Conservation (phyloP, 1,139 yeast genomes). For the Cylindricascospora bacillispora region DNA sequence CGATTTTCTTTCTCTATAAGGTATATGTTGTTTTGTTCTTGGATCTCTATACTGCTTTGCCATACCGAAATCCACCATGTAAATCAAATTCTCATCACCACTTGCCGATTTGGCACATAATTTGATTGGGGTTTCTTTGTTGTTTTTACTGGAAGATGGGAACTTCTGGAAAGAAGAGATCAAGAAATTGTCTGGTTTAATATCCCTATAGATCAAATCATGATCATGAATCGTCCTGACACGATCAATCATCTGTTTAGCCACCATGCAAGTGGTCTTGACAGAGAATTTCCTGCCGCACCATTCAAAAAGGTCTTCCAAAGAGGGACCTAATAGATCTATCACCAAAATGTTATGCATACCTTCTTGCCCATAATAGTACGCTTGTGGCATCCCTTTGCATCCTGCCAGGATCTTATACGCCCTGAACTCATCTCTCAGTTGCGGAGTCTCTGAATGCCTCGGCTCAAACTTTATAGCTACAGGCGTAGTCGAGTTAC, state of each 20-base stretch:
- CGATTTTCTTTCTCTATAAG: constrained; percentile 88
- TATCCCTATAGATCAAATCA: constrained; percentile 84
- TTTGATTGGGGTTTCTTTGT: constrained; percentile 7
- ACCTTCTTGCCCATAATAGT: constrained; percentile 96
- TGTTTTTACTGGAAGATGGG: constrained; percentile 7
- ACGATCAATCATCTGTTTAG: constrained; percentile 81
- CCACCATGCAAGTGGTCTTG: constrained; percentile 82
- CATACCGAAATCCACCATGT: constrained; percentile 87
- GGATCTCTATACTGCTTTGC: constrained; percentile 96
- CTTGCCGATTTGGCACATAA: constrained; percentile 17
- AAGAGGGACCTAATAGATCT: constrained; percentile 86
- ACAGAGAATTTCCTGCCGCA: constrained; percentile 83
- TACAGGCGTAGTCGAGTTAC: constrained; percentile 40
- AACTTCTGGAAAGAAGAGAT: constrained; percentile 31
- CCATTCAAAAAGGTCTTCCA: constrained; percentile 96
- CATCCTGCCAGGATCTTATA: constrained; percentile 75
- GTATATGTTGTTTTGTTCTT: constrained; percentile 86
- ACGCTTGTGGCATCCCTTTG: constrained; percentile 85
- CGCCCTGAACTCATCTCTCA: constrained; percentile 89
- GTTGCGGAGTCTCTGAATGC: constrained; percentile 94
- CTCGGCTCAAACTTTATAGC: constrained; percentile 76
- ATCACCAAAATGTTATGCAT: constrained; percentile 86
- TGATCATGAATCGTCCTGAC: constrained; percentile 83
- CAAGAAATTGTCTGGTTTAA: constrained; percentile 89
- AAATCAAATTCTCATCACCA: constrained; percentile 33